phyloP scores from a whole-genome alignment of 1,284 basidiomycete genomes.

The Hemileia vastatrix region DNA sequence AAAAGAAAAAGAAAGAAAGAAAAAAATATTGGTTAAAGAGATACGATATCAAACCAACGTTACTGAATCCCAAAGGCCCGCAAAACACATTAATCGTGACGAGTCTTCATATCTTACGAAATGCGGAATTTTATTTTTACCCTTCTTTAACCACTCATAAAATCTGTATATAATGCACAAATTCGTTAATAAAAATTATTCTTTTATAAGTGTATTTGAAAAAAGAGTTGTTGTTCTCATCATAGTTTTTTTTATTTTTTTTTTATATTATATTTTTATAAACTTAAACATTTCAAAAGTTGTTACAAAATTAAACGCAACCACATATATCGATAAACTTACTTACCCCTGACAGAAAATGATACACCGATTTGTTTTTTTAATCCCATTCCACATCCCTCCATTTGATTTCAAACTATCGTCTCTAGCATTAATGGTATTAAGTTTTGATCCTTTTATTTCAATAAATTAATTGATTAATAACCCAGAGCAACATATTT shows the following conservation, averaged over 20 bases:
- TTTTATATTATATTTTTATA: too few species aligned
- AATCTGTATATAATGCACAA: slow-evolving; percentile 52
- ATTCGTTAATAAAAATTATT: too few species aligned
- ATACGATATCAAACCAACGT: slow-evolving; percentile 34
- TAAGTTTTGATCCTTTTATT: slow-evolving; percentile 55
- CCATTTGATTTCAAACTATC: slow-evolving; percentile 59
- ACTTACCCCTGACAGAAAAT: slow-evolving; percentile 41
- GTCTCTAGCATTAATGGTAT: slow-evolving; percentile 78
- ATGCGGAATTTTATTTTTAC: slow-evolving; percentile 65
- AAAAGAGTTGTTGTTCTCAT: too few species aligned
- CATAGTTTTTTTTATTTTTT: too few species aligned
- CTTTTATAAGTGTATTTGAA: too few species aligned
- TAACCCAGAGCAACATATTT: too few species aligned
- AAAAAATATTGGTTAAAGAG: slow-evolving; percentile 25
- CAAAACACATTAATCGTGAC: slow-evolving; percentile 66
- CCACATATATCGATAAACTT: slow-evolving; percentile 29
- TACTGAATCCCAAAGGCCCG: slow-evolving; percentile 73
- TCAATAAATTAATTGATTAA: too few species aligned
- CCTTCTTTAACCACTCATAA: slow-evolving; percentile 81
- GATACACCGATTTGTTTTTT: slow-evolving; percentile 42
- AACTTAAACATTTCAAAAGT: too few species aligned
- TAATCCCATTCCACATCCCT: slow-evolving; percentile 72
- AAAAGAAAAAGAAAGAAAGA: too few species aligned
- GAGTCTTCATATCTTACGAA: slow-evolving; percentile 61
- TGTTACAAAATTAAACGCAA: too few species aligned